Base-by-base conservation (phyloP, 306 rosid genomes). In the Arachis stenosperma region DNA sequence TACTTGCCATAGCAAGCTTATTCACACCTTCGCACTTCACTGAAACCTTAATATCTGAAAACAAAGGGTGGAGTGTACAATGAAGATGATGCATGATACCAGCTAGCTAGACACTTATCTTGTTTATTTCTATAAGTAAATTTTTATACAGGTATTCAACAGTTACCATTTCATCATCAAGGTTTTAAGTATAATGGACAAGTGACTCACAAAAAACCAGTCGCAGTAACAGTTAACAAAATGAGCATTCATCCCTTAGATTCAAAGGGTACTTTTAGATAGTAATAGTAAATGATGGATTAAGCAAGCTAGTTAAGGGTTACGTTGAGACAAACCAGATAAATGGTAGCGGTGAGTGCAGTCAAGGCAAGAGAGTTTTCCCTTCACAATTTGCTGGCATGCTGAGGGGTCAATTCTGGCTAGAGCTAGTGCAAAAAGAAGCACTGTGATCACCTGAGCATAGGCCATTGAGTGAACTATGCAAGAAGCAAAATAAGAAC, bases 301-400 rank as follows among this genome's bases (percentile, higher is more conserved):
- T 14, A 67, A 44, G 61, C 27, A 22, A 61, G 30, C 14, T 17
- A 17, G 17, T 17, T 17, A 17, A 17, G 17, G 17, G 17, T 17
- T 17, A 17, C 17, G 17, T 17, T 22, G 4, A 29, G 17, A 80
- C 83, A 70, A 53, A 89, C 98, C 97, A 53, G 97, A 85, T 75
- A 91, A 79, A 65, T 81, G 86, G 36, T 79, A 27, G 27, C 64
- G 39, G n/a, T 62, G 65, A 22, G 71, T 69, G 86, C 99, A 94
- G 44, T 94, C 99, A n/a, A 80, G 80, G 84, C 99, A 91, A 9
- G 92, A 76, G 75, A 91, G 81, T 73, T 87, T 88, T 70, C 85
- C 97, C 64, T 87, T 73, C 0, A 91, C 61, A 9, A 67, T 61
- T 71, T 81, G 37, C 37, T 33, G 87, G 79, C 76, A 71, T 41